phyloP scores from a whole-genome alignment of 2,329 filamentous ascomycete genomes.

The Fusarium sp. region DNA sequence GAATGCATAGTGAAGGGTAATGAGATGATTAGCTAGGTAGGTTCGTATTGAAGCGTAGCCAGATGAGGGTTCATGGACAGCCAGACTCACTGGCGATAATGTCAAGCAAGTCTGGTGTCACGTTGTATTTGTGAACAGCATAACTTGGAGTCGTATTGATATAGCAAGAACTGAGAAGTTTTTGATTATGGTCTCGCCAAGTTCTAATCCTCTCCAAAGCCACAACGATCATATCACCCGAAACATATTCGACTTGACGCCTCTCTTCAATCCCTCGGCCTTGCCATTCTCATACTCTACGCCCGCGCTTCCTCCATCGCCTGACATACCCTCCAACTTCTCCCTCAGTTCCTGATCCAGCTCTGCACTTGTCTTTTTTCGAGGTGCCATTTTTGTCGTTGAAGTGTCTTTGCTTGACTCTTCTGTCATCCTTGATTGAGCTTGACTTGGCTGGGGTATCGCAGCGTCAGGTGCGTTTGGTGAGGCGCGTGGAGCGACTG shows the following conservation, averaged over 20 bases:
- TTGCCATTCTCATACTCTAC: constrained; percentile 80
- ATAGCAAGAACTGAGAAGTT: neutral
- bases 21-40: neutral
- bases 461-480: accelerated
- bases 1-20: neutral
- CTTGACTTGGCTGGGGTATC: neutral
- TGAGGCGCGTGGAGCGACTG: neutral
- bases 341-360: constrained; percentile 72
- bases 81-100: neutral
- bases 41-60: neutral
- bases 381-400: neutral
- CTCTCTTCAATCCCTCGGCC: constrained; percentile 76
- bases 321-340: constrained; percentile 72
- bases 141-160: neutral
- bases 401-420: neutral
- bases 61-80: neutral
- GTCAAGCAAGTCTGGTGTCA: neutral
- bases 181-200: neutral
- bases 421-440: neutral
- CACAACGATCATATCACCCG: constrained; percentile 53
- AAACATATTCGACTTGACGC: constrained; percentile 82
- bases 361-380: constrained; percentile 66
- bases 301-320: constrained; percentile 75
- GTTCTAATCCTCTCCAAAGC: neutral
- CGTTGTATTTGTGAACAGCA: neutral